Evolutionary conservation across 441 rosid species (phyloP).

Genomic region (Kokia cookei): DNA sequence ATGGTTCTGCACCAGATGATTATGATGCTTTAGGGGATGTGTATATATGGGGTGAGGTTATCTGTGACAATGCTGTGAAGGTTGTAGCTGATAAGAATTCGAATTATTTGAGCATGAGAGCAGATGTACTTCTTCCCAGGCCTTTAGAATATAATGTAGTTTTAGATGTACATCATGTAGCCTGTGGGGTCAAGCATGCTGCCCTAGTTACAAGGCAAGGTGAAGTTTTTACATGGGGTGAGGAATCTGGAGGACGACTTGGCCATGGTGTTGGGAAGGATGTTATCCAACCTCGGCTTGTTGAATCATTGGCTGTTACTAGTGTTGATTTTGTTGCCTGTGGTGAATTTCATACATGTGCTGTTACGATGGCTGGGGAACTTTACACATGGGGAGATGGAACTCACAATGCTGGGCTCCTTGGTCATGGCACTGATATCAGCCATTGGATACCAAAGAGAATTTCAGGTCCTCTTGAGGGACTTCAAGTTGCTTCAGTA

Average conservation of each 20-base stretch:
- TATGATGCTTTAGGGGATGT: conserved; percentile 95
- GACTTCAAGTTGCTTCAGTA: conserved; percentile 85
- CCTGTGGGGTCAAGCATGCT: conserved; percentile 92
- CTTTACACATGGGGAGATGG: conserved; percentile 97
- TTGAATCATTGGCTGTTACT: conserved; percentile 68
- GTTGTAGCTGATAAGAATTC: conserved; percentile 52
- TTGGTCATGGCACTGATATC: conserved; percentile 88
- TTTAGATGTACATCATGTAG: conserved; percentile 86
- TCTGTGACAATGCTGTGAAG: conserved; percentile 57
- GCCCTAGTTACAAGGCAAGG: conserved; percentile 95
- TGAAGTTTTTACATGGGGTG: conserved; percentile 96
- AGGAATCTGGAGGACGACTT: conserved; percentile 93
- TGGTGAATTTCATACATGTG: conserved; percentile 95
- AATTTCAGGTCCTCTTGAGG: conserved; percentile 86
- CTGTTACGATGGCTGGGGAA: conserved; percentile 88
- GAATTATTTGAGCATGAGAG: conserved; percentile 47
- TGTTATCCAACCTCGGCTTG: conserved; percentile 65
- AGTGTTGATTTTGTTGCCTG: conserved; percentile 86
- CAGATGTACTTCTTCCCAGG: conserved; percentile 74
- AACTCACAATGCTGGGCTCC: conserved; percentile 87
- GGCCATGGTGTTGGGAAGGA: conserved; percentile 90
- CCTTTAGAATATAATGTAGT: conserved; percentile 83
- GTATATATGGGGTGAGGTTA: conserved; percentile 93
- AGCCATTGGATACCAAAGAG: conserved; percentile 99
- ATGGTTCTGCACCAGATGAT: conserved; percentile 95